phyloP scores from a whole-genome alignment of 148 eudicot species.

The Vaccinium darrowii region DNA sequence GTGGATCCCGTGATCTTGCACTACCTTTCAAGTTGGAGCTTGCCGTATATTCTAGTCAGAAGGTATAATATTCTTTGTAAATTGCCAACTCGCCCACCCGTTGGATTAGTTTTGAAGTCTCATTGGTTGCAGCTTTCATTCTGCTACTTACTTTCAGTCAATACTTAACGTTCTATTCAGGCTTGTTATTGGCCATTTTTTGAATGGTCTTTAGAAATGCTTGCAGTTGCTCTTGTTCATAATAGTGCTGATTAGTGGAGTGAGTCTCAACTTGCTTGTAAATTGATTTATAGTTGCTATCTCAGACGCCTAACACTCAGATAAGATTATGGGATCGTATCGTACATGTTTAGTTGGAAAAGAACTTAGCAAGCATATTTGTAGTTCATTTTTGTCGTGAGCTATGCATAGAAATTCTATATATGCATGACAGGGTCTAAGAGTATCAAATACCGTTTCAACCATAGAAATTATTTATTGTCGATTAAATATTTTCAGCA shows the following conservation, averaged over 20 bases:
- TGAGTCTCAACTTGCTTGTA: not conserved
- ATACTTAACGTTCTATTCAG: not conserved
- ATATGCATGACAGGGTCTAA: not conserved
- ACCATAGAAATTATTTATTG: no score
- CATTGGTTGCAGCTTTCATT: not conserved
- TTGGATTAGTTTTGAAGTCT: not conserved
- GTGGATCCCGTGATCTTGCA: conserved; percentile 64
- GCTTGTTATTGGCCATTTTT: not conserved
- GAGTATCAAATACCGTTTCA: not conserved
- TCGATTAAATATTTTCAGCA: no score
- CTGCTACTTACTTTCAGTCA: not conserved
- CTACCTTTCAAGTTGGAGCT: conserved; percentile 92
- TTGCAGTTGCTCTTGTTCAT: not conserved
- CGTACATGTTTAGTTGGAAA: not conserved
- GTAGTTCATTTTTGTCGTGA: not conserved
- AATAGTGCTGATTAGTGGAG: not conserved
- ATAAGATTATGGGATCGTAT: not conserved
- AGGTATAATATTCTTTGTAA: conserved; percentile 44
- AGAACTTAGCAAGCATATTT: not conserved
- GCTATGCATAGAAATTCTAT: not conserved
- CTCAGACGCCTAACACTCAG: not conserved
- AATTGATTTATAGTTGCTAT: conserved; percentile 9
- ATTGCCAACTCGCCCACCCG: not conserved
- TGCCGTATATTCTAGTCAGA: conserved; percentile 59
- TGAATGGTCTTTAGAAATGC: not conserved